Conservation (phyloP, 352 stramenopile genomes). For the Phytophthora pistaciae region DNA sequence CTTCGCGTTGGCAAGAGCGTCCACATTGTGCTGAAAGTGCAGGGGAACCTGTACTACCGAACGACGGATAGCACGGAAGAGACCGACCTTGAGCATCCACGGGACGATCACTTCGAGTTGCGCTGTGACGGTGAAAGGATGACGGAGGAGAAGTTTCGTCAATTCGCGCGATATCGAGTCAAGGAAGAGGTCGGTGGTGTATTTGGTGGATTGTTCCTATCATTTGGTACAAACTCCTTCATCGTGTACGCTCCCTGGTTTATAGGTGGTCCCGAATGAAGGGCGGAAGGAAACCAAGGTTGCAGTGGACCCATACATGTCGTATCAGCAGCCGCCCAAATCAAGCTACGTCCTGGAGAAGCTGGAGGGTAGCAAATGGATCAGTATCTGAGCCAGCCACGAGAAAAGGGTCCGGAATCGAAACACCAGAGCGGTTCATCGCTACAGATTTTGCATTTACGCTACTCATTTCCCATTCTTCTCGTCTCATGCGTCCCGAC, state of each 20-base stretch:
- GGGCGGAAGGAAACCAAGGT: slow-evolving; percentile 21
- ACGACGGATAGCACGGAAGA: slow-evolving; percentile 29
- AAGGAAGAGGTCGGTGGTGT: slow-evolving; percentile 41
- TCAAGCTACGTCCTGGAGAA: slow-evolving; percentile 65
- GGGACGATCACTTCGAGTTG: slow-evolving; percentile 33
- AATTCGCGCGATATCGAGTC: slow-evolving; percentile 71
- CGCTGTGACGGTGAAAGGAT: slow-evolving; percentile 62
- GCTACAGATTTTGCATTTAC: too few relatives aligned
- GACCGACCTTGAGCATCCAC: background rate
- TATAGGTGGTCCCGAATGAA: background rate
- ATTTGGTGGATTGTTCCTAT: background rate
- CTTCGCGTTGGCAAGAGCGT: slow-evolving; percentile 80
- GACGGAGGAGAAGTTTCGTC: slow-evolving; percentile 76
- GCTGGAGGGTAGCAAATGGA: slow-evolving; percentile 23
- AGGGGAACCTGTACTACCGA: slow-evolving; percentile 75
- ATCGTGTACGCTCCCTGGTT: background rate
- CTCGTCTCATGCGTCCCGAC: too few relatives aligned
- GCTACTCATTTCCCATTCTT: too few relatives aligned
- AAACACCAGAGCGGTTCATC: too few relatives aligned
- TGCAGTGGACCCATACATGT: slow-evolving; percentile 60
- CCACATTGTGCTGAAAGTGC: slow-evolving; percentile 70
- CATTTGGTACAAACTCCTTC: background rate
- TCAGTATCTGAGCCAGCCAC: background rate
- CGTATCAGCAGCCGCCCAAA: slow-evolving; percentile 70
- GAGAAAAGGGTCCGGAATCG: too few relatives aligned